These are phyloP conservation scores for Lasiosphaeriaceae sp. DNA, from an alignment of 495 filamentous ascomycete genomes.

Conservation along the genomic window DNA sequence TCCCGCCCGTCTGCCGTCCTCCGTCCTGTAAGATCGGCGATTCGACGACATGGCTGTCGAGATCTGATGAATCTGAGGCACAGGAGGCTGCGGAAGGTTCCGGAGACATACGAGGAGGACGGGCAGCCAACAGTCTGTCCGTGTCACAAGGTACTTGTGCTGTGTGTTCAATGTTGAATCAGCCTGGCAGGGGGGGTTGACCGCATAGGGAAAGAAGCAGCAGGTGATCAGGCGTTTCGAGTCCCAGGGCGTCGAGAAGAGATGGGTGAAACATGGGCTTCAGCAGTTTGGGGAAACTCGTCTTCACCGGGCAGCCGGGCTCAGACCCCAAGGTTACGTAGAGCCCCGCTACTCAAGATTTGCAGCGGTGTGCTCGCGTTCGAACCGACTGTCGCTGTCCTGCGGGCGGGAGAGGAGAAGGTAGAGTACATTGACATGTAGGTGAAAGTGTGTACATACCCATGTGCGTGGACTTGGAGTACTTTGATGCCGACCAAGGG, in stretches of 20 bases:
- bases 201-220: constrained; percentile 1
- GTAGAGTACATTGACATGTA: too few species aligned
- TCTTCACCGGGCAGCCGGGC: constrained; percentile 8
- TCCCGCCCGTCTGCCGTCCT: not conserved
- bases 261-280: constrained; percentile 19
- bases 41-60: not conserved
- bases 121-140: not conserved
- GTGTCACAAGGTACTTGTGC: not conserved
- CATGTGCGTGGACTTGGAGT: too few species aligned
- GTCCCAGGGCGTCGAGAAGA: constrained; percentile 5
- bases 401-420: too few species aligned
- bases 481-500: not conserved
- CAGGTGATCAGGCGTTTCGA: constrained; percentile 21
- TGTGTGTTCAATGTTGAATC: too few species aligned
- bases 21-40: constrained; percentile 10
- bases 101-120: not conserved
- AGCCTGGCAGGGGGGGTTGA: not conserved
- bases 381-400: constrained; percentile 9
- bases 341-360: constrained; percentile 10
- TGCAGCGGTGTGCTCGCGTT: constrained; percentile 5
- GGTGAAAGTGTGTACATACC: too few species aligned
- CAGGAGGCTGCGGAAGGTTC: constrained; percentile 7
- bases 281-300: not conserved
- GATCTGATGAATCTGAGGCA: constrained; percentile 12
- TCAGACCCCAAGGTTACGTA: constrained; percentile 15